Base-by-base conservation (phyloP, 805 yeast genomes). In the Lipomyces oligophaga region DNA sequence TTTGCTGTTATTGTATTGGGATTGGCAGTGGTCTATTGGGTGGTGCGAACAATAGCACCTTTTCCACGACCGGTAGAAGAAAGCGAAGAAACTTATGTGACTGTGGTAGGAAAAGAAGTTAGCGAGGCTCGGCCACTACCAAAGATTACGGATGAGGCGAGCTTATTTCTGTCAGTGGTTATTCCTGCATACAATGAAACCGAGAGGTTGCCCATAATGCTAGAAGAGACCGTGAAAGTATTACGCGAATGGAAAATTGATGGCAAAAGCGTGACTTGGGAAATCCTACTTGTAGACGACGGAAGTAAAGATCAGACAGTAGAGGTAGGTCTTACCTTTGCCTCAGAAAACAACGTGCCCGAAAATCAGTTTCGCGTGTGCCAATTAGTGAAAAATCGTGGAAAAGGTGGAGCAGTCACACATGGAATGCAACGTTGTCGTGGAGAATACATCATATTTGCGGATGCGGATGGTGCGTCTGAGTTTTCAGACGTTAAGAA, bases 401-500 rank as follows among this genome's bases (percentile, higher is more conserved):
- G 98, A 21, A 90, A 90, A 68, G 94, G 94, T 28, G 96, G 97
- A 10, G 98, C 97, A 0, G 97, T 93, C 0, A 80, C 94, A 15
- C 97, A 90, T 65, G 98, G 98, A 5, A 68, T 93, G 64, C 76
- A 81, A 58, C 80, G 79, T 59, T 69, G 81, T 2, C 70, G 86
- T 34, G 98, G 97, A 10, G 64, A 72, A 46, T 81, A 76, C 58
- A 78, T 79, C 8, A 73, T 93, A 7, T 93, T 93, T 70, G 97
- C 96, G 1, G 98, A 93, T 67, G 98, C 97, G 0, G 98, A 93
- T 67, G 97, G 97, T 27, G 97, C 98, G 3, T 82, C 95, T 21
- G 73, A 75, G 57, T 93, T 93, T 63, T 60, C 76, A 21, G 96
- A 89, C 64, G 70, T 84, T 13, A 34, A 45, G 21, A 5, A 33